Conservation (phyloP, 2,329 filamentous ascomycete species). For the Neonectria hederae region DNA sequence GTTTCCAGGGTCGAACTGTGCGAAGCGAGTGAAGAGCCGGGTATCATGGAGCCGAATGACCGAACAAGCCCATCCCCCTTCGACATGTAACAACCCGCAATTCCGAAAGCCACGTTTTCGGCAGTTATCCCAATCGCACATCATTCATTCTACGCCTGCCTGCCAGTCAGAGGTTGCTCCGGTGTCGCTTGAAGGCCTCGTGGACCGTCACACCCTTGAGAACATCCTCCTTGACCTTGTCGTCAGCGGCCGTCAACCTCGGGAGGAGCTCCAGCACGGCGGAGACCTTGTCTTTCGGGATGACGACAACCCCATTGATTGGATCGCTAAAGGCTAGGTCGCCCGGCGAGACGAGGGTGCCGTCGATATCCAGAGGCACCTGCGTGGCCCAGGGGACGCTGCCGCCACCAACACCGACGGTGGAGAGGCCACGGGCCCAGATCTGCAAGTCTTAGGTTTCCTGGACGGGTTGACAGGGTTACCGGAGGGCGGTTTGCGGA, state of each 20-base stretch:
- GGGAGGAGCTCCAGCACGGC: conserved; percentile 70
- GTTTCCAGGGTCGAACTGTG: background rate
- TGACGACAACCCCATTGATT: conserved; percentile 74
- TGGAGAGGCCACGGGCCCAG: conserved; percentile 66
- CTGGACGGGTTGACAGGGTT: conserved; percentile 17
- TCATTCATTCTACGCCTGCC: background rate
- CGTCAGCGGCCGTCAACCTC: conserved; percentile 59
- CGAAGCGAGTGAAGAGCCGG: background rate
- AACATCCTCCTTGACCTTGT: conserved; percentile 73
- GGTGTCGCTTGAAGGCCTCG: conserved; percentile 72
- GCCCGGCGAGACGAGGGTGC: conserved; percentile 58
- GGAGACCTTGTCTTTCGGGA: conserved; percentile 68
- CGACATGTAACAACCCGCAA: background rate
- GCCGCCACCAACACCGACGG: conserved; percentile 66
- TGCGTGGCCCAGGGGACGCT: conserved; percentile 65
- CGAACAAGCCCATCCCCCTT: background rate
- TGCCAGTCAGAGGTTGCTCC: conserved; percentile 46
- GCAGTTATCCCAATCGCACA: background rate
- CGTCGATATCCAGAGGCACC: conserved; percentile 55
- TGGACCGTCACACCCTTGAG: conserved; percentile 67
- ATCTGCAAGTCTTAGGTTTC: conserved; percentile 50
- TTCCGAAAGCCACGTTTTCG: background rate
- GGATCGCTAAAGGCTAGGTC: conserved; percentile 78
- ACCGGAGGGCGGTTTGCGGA: background rate
- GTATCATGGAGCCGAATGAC: background rate